Evolutionary conservation across 768 basidiomycete species (phyloP).

Genomic region (Tephrocybe sp.): DNA sequence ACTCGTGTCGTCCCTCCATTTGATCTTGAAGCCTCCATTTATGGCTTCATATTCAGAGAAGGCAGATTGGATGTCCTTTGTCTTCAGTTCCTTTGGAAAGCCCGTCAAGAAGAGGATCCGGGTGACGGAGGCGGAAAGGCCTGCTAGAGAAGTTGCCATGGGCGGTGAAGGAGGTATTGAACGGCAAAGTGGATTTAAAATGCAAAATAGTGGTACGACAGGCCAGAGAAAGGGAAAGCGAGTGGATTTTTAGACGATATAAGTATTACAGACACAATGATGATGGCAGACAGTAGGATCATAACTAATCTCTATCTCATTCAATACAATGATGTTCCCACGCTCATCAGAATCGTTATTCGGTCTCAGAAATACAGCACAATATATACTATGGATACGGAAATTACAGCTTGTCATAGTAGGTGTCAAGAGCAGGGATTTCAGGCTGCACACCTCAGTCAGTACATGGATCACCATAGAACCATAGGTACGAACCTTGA

Average conservation of each 20-base stretch:
- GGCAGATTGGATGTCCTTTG: constrained; percentile 90
- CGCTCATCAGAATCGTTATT: constrained; percentile 7
- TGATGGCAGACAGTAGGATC: constrained; percentile 4
- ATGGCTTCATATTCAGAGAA: constrained; percentile 88
- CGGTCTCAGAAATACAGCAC: background rate
- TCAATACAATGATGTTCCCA: constrained; percentile 14
- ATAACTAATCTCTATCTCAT: constrained; percentile 7
- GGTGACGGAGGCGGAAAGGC: constrained; percentile 92
- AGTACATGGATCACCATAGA: constrained; percentile 5
- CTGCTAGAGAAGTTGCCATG: constrained; percentile 75
- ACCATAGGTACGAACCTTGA: constrained; percentile 58
- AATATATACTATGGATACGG: constrained; percentile 3
- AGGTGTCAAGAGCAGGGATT: constrained; percentile 82
- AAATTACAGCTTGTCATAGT: constrained; percentile 89
- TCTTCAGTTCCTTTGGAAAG: constrained; percentile 95
- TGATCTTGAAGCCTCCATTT: constrained; percentile 95
- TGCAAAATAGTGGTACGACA: constrained; percentile 13
- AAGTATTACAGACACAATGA: constrained; percentile 18
- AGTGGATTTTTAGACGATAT: constrained; percentile 19
- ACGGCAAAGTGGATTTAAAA: constrained; percentile 17
- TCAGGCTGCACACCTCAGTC: constrained; percentile 60
- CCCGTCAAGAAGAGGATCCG: constrained; percentile 91
- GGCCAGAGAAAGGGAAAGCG: constrained; percentile 18
- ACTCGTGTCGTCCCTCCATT: constrained; percentile 97
- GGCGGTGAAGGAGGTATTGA: constrained; percentile 22